A percentile compares a stretch with the other conserved stretches of the same genome.
Evolutionary conservation across 169 alveolate species (phyloP).

Genomic region (Plasmodium adleri): DNA sequence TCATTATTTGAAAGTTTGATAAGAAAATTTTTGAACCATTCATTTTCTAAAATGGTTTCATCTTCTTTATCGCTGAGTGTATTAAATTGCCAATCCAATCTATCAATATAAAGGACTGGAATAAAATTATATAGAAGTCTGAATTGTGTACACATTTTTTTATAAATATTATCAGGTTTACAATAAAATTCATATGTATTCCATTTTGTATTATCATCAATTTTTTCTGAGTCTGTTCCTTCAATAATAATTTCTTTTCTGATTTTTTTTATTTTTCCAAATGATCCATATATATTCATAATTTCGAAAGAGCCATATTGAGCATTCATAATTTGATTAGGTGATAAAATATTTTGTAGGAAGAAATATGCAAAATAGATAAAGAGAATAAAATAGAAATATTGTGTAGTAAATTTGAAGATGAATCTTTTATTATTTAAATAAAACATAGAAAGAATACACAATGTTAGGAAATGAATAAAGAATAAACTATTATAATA

Average conservation of each 20-base stretch:
- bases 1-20: conserved; percentile 21
- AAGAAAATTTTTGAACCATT: conserved; percentile 45
- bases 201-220: conserved; percentile 23
- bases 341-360: conserved; percentile 43
- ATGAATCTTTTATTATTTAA: conserved; percentile 40
- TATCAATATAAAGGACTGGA: conserved; percentile 57
- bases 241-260: conserved; percentile 43
- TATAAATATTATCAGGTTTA: conserved; percentile 47
- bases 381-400: conserved; percentile 39
- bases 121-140: conserved; percentile 25
- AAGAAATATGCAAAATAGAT: conserved; percentile 24
- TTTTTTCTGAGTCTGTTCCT: not conserved
- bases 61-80: conserved; percentile 7
- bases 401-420: conserved; percentile 18
- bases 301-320: conserved; percentile 24
- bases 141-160: conserved; percentile 19
- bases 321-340: conserved; percentile 55
- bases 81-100: conserved; percentile 71
- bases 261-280: conserved; percentile 35
- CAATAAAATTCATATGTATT: conserved; percentile 38
- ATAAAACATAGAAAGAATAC: conserved; percentile 5
- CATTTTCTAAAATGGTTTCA: conserved; percentile 10
- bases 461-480: conserved; percentile 6
- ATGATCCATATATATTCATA: conserved; percentile 69
- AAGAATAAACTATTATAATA: conserved; percentile 10